Evolutionary conservation across 352 stramenopile species (phyloP).

Genomic region (Phytophthora ohioensis): DNA sequence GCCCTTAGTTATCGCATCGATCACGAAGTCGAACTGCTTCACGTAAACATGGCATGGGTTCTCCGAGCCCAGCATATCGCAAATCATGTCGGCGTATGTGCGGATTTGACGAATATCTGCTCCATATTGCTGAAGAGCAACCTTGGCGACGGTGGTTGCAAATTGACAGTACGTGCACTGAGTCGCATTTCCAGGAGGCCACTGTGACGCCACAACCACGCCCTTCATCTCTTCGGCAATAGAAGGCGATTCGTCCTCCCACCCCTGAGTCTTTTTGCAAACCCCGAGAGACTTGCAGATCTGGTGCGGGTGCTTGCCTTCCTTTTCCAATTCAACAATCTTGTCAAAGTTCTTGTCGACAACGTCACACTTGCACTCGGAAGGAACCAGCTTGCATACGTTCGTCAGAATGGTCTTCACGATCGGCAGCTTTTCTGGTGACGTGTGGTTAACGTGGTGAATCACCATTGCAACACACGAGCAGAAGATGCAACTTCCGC

Average conservation of each 20-base stretch:
- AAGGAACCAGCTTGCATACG: conserved; percentile 54
- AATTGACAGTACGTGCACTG: conserved; percentile 74
- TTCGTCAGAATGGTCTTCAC: conserved; percentile 59
- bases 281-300: conserved; percentile 62
- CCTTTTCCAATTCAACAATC: conserved; percentile 66
- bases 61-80: conserved; percentile 66
- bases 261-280: conserved; percentile 43
- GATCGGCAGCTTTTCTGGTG: conserved; percentile 52
- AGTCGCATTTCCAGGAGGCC: conserved; percentile 46
- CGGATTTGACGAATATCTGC: conserved; percentile 66
- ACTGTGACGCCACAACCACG: conserved; percentile 38
- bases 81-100: conserved; percentile 79
- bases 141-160: conserved; percentile 62
- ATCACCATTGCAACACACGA: conserved; percentile 52
- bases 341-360: conserved; percentile 69
- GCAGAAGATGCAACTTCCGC: conserved; percentile 65
- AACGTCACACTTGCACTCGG: conserved; percentile 59
- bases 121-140: conserved; percentile 66
- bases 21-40: conserved; percentile 68
- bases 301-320: conserved; percentile 57
- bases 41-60: conserved; percentile 78
- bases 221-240: conserved; percentile 45
- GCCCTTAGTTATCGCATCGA: conserved; percentile 70
- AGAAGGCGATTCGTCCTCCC: conserved; percentile 20
- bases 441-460: conserved; percentile 52